These are phyloP conservation scores for Lyophyllum decastes DNA, from an alignment of 768 basidiomycete genomes.

Conservation along the genomic window DNA sequence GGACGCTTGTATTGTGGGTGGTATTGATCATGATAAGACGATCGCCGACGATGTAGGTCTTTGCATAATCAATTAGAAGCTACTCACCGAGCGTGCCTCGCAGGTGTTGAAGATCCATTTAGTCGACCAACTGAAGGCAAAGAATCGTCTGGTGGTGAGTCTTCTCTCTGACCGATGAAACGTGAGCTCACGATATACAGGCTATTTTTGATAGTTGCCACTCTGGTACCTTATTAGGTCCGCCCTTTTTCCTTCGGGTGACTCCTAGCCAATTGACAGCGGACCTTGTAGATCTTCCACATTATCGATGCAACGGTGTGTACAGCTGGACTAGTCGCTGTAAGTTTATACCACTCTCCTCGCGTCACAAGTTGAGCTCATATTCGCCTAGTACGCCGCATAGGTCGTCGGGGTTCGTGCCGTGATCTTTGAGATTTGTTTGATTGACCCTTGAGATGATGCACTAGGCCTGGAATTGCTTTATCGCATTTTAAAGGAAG, in stretches of 20 bases:
- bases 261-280: neutral
- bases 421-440: no score
- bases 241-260: neutral
- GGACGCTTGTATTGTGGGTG: neutral
- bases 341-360: neutral
- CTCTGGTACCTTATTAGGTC: neutral
- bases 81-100: neutral
- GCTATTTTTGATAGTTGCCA: neutral
- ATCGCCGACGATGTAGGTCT: slow-evolving; percentile 3
- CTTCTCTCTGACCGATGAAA: neutral
- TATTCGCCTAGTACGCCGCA: neutral
- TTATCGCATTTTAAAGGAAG: no score
- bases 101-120: neutral
- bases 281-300: neutral
- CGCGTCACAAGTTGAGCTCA: neutral
- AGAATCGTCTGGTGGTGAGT: neutral
- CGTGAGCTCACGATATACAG: neutral
- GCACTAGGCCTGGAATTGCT: no score
- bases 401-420: neutral
- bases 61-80: neutral
- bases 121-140: neutral
- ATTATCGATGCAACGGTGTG: neutral
- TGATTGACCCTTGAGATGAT: no score
- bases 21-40: neutral
- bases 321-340: neutral